phyloP scores from a whole-genome alignment of 345 rosid species.

The Populus davidiana region DNA sequence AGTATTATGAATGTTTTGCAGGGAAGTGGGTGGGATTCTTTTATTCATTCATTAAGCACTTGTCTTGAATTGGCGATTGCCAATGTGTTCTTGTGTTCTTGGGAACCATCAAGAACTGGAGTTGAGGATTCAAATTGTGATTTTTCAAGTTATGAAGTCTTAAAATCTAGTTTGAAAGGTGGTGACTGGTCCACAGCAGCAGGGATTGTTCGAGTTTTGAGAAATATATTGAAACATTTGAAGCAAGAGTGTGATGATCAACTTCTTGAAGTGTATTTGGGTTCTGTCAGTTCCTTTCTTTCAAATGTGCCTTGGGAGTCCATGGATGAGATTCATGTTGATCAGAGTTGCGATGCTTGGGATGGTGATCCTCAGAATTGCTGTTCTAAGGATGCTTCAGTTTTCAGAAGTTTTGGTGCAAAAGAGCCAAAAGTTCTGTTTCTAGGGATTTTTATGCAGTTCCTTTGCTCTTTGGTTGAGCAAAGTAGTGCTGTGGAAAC shows the following conservation, averaged over 20 bases:
- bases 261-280: constrained; percentile 39
- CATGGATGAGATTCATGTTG: constrained; percentile 33
- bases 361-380: constrained; percentile 6
- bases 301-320: constrained; percentile 49
- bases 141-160: constrained; percentile 24
- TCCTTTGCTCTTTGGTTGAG: constrained; percentile 68
- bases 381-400: constrained; percentile 17
- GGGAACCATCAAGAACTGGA: constrained; percentile 20
- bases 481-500: constrained; percentile 32
- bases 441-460: constrained; percentile 66
- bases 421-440: constrained; percentile 36
- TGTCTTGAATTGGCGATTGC: constrained; percentile 40
- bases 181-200: constrained; percentile 58
- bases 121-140: constrained; percentile 14
- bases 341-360: constrained; percentile 17
- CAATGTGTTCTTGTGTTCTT: constrained; percentile 20
- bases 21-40: constrained; percentile 50
- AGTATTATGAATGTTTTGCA: constrained; percentile 23
- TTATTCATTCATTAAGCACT: constrained; percentile 44
- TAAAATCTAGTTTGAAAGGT: constrained; percentile 44
- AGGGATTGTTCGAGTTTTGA: constrained; percentile 45
- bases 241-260: constrained; percentile 49
- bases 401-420: constrained; percentile 13
- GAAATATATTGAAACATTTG: constrained; percentile 57
- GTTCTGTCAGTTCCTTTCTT: constrained; percentile 44